A percentile compares a stretch with the other conserved stretches of the same genome.
Conservation (phyloP, 805 yeast genomes). For the Candida ulmi region DNA sequence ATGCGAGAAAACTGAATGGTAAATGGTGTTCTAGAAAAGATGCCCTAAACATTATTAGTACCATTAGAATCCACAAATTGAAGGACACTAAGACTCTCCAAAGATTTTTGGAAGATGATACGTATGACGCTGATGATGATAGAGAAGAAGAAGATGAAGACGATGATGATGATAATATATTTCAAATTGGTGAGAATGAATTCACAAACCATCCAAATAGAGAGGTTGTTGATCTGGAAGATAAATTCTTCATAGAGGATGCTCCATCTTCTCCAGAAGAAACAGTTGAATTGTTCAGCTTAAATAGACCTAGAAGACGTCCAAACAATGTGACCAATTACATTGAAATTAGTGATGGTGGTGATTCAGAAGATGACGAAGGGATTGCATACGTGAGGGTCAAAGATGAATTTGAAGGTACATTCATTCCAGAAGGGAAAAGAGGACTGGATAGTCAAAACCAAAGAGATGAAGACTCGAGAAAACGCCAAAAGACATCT, state of each 20-base stretch:
- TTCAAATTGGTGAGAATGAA: not conserved
- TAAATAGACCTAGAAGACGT: not conserved
- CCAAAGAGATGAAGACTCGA: not conserved
- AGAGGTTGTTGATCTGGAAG: not conserved
- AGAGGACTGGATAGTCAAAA: not conserved
- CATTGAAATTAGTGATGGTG: not conserved
- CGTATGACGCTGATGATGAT: not conserved
- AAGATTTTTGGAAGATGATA: not conserved
- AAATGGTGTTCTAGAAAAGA: slow-evolving; percentile 21
- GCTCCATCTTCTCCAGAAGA: not conserved
- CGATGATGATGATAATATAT: not conserved
- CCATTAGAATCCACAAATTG: not conserved
- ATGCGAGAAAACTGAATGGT: slow-evolving; percentile 15
- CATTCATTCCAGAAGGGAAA: slow-evolving; percentile 10
- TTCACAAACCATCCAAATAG: not conserved
- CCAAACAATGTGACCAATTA: not conserved
- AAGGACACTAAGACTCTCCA: not conserved
- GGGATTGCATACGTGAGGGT: not conserved
- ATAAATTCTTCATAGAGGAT: not conserved
- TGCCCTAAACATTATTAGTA: slow-evolving; percentile 8
- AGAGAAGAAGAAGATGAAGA: not conserved
- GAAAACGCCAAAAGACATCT: not conserved
- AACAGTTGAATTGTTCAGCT: not conserved
- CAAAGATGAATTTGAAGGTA: not conserved
- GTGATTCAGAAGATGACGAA: not conserved